These are phyloP conservation scores for Penicillium sp. DNA, from an alignment of 2,329 filamentous ascomycete genomes.

Conservation along the genomic window DNA sequence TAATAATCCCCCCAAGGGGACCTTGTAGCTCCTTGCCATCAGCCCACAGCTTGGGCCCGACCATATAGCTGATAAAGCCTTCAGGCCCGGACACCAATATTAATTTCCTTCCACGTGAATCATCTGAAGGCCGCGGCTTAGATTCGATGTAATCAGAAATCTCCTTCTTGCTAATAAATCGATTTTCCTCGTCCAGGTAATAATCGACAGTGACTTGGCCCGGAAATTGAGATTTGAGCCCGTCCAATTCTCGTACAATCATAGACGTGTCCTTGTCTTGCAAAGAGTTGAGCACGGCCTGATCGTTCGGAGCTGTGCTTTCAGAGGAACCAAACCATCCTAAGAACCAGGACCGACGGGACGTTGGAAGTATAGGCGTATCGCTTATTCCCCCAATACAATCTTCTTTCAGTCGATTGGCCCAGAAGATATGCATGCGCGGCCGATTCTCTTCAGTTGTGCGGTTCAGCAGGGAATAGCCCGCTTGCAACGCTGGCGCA, in stretches of 20 bases:
- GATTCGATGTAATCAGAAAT: constrained; percentile 47
- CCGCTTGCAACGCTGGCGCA: constrained; percentile 83
- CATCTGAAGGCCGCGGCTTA: constrained; percentile 18
- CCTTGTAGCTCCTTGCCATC: constrained; percentile 77
- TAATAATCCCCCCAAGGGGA: constrained; percentile 69
- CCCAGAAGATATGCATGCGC: constrained; percentile 79
- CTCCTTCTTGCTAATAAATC: constrained; percentile 62
- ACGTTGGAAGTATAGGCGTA: constrained; percentile 24
- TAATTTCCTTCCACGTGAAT: constrained; percentile 49
- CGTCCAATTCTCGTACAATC: constrained; percentile 66
- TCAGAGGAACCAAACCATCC: constrained; percentile 30
- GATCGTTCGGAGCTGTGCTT: background rate
- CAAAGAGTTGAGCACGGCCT: background rate
- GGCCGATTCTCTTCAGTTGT: constrained; percentile 38
- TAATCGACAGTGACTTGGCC: constrained; percentile 69
- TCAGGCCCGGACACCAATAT: constrained; percentile 90
- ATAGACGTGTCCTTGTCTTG: constrained; percentile 19
- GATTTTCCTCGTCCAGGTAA: constrained; percentile 80
- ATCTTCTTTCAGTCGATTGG: constrained; percentile 69
- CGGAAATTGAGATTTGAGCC: constrained; percentile 63
- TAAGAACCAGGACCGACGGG: constrained; percentile 35
- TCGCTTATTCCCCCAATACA: constrained; percentile 65
- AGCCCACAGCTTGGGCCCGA: constrained; percentile 77
- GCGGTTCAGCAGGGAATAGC: constrained; percentile 58
- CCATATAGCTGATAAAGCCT: constrained; percentile 81